These are phyloP conservation scores for Rhodotorula babjevae DNA, from an alignment of 768 basidiomycete species.

Conservation along the genomic window DNA sequence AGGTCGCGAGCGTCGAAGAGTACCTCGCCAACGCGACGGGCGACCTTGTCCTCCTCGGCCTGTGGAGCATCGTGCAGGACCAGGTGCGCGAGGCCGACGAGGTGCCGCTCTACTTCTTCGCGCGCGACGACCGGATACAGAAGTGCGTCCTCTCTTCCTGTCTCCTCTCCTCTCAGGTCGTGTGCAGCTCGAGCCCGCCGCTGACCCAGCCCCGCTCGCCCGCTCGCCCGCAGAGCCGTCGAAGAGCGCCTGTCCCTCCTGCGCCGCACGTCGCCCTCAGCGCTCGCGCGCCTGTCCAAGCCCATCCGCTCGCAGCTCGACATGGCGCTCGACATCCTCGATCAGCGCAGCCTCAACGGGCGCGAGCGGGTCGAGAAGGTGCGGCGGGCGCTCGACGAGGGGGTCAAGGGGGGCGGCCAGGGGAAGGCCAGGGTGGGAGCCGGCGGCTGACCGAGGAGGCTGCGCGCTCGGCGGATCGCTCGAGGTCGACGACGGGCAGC, in stretches of 20 bases:
- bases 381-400: constrained; percentile 57
- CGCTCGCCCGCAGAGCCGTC: constrained; percentile 55
- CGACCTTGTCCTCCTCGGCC: constrained; percentile 74
- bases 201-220: too few species aligned
- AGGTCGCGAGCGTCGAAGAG: constrained; percentile 79
- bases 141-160: constrained; percentile 49
- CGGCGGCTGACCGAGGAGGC: neutral
- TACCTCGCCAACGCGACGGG: constrained; percentile 87
- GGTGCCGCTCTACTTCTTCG: constrained; percentile 78
- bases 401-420: neutral
- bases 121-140: constrained; percentile 69
- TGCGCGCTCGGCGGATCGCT: neutral
- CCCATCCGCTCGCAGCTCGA: constrained; percentile 68
- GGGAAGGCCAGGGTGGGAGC: neutral
- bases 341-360: constrained; percentile 63
- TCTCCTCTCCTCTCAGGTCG: neutral
- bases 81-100: constrained; percentile 46
- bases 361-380: constrained; percentile 66
- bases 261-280: constrained; percentile 48
- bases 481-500: neutral
- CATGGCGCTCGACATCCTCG: constrained; percentile 60
- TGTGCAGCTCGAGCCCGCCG: too few species aligned
- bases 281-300: constrained; percentile 51
- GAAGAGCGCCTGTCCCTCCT: constrained; percentile 50
- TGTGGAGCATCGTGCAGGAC: constrained; percentile 66